phyloP scores from a whole-genome alignment of 768 basidiomycete genomes.

The Psilocybe azurescens region DNA sequence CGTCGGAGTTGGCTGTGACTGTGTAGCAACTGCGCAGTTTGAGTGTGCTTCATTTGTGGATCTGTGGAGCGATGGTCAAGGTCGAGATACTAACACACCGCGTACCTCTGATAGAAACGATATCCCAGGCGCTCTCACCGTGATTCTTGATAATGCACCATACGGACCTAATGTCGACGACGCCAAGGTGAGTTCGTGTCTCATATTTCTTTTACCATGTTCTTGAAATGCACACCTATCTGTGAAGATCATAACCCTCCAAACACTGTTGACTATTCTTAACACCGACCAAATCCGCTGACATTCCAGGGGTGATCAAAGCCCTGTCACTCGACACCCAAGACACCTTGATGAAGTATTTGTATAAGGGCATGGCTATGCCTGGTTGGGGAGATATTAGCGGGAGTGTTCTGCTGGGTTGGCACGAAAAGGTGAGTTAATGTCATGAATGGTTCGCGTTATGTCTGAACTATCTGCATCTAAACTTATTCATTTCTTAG shows the following conservation, averaged over 20 bases:
- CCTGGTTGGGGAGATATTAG: conserved; percentile 66
- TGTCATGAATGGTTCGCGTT: neutral
- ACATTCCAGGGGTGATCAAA: conserved; percentile 80
- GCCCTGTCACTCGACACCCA: conserved; percentile 74
- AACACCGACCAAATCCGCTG: conserved; percentile 93
- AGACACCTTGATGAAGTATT: conserved; percentile 95
- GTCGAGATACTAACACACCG: neutral
- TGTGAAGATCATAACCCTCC: conserved; percentile 74
- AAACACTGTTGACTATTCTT: conserved; percentile 83
- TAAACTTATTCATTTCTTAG: conserved; percentile 41
- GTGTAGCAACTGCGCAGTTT: too few species aligned
- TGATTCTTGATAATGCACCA: conserved; percentile 81
- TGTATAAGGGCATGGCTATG: conserved; percentile 95
- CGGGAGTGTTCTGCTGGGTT: conserved; percentile 71
- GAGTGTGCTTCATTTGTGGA: neutral
- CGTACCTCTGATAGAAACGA: conserved; percentile 62
- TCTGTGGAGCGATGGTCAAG: neutral
- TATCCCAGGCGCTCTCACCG: conserved; percentile 69
- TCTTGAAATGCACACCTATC: neutral
- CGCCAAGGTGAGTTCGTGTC: conserved; percentile 72
- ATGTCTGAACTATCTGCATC: neutral
- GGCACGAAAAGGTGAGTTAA: conserved; percentile 91
- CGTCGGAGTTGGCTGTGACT: too few species aligned
- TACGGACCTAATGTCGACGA: conserved; percentile 88
- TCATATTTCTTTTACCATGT: neutral